A percentile compares a stretch with the other conserved stretches of the same genome.
These are phyloP conservation scores for Quercus dentata DNA, from an alignment of 306 rosid species.

Conservation along the genomic window DNA sequence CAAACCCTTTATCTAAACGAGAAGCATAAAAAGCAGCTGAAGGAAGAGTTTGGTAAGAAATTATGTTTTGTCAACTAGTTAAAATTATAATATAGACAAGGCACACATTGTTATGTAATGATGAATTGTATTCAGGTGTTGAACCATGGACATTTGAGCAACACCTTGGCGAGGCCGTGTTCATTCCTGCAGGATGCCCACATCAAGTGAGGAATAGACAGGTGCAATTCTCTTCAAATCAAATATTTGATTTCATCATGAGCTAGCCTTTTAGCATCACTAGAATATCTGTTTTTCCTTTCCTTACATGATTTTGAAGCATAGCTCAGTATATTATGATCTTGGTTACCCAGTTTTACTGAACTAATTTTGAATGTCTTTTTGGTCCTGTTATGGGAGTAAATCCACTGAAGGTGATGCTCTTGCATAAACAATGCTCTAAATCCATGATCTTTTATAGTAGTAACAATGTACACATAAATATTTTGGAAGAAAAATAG, in stretches of 20 bases:
- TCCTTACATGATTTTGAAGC: not conserved
- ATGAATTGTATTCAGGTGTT: conserved; percentile 37
- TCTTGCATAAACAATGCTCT: no score
- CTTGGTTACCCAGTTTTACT: not conserved
- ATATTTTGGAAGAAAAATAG: no score
- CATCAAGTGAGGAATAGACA: conserved; percentile 70
- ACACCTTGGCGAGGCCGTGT: conserved; percentile 66
- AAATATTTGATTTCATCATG: not conserved
- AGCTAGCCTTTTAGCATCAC: not conserved
- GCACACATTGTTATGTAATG: not conserved
- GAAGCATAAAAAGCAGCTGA: conserved; percentile 57
- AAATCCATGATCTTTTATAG: no score
- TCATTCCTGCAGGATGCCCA: conserved; percentile 72
- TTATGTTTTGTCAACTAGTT: conserved; percentile 8
- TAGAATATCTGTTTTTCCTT: not conserved
- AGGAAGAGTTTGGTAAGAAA: conserved; percentile 58
- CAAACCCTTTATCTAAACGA: conserved; percentile 53
- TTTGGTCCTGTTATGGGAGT: no score
- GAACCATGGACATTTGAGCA: conserved; percentile 75
- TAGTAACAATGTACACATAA: no score
- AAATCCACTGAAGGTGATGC: no score
- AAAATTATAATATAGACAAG: not conserved
- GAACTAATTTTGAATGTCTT: not conserved
- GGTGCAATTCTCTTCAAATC: conserved; percentile 21
- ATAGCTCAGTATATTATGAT: not conserved